A percentile compares a stretch with the other conserved stretches of the same genome.
phyloP scores from a whole-genome alignment of 305 asterid species.

The Rubia tinctorum region DNA sequence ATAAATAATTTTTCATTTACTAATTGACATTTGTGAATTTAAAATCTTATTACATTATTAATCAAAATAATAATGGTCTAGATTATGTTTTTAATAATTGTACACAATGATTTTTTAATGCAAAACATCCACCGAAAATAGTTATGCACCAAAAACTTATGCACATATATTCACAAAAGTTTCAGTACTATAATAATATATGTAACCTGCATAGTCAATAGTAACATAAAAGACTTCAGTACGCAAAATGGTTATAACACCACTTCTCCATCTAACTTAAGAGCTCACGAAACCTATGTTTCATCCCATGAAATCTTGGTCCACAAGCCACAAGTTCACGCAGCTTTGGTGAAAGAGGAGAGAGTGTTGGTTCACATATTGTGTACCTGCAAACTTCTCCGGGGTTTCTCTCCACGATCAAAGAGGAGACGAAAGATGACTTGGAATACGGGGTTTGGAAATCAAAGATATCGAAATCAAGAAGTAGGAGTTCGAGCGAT shows the following conservation, averaged over 20 bases:
- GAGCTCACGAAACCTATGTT: constrained; percentile 33
- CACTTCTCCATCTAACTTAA: constrained; percentile 10
- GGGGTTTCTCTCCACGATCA: constrained; percentile 67
- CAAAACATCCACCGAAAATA: too few relatives aligned
- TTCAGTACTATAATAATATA: too few relatives aligned
- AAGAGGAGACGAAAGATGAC: constrained; percentile 72
- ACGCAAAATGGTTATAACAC: constrained; percentile 20
- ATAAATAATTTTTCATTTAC: too few relatives aligned
- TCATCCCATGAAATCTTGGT: constrained; percentile 33
- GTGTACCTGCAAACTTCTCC: constrained; percentile 23
- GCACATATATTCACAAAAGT: too few relatives aligned
- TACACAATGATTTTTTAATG: too few relatives aligned
- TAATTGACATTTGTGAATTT: too few relatives aligned
- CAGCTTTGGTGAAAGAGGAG: constrained; percentile 38
- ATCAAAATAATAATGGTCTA: too few relatives aligned
- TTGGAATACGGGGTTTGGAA: constrained; percentile 67
- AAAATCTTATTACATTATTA: too few relatives aligned
- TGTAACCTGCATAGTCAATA: too few relatives aligned
- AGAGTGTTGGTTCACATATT: constrained; percentile 24
- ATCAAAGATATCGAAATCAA: constrained; percentile 26
- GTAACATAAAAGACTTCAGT: too few relatives aligned
- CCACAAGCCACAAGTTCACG: constrained; percentile 26
- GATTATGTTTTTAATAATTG: too few relatives aligned
- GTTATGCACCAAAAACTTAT: too few relatives aligned
- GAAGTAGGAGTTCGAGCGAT: constrained; percentile 48